phyloP scores from a whole-genome alignment of 2,329 filamentous ascomycete species.

The Nannizziopsis barbatae region DNA sequence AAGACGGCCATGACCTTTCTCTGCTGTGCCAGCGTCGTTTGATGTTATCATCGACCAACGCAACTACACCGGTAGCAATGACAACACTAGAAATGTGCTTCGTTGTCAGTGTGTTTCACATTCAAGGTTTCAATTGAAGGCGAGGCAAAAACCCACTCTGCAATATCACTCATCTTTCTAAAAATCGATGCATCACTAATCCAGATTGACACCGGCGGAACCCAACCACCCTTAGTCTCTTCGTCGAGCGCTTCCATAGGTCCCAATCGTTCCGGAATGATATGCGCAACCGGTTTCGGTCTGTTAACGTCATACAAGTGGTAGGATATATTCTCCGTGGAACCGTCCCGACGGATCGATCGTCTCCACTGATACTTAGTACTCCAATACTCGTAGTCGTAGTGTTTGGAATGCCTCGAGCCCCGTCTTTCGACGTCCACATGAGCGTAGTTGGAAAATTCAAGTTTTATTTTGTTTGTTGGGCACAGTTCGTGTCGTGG shows the following conservation, averaged over 20 bases:
- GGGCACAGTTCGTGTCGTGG: slow-evolving; percentile 33
- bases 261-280: slow-evolving; percentile 68
- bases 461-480: slow-evolving; percentile 73
- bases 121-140: neutral
- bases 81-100: slow-evolving; percentile 58
- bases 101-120: slow-evolving; percentile 12
- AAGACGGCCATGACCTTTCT: slow-evolving; percentile 40
- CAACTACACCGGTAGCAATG: slow-evolving; percentile 76
- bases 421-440: slow-evolving; percentile 67
- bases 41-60: slow-evolving; percentile 85
- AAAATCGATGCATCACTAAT: slow-evolving; percentile 66
- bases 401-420: slow-evolving; percentile 57
- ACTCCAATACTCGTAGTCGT: slow-evolving; percentile 93
- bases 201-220: slow-evolving; percentile 83
- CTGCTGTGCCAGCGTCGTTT: slow-evolving; percentile 60
- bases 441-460: slow-evolving; percentile 95
- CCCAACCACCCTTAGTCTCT: slow-evolving; percentile 69
- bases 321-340: slow-evolving; percentile 57
- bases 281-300: slow-evolving; percentile 62
- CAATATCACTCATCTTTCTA: slow-evolving; percentile 61
- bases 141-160: slow-evolving; percentile 56
- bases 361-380: slow-evolving; percentile 75
- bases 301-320: slow-evolving; percentile 62
- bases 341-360: slow-evolving; percentile 55
- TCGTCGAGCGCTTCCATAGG: slow-evolving; percentile 61